Evolutionary conservation across 2,329 filamentous ascomycete genomes (phyloP), one percentile per base, ranked within the genome.

Genomic region (Fonsecaea pugnacius): DNA sequence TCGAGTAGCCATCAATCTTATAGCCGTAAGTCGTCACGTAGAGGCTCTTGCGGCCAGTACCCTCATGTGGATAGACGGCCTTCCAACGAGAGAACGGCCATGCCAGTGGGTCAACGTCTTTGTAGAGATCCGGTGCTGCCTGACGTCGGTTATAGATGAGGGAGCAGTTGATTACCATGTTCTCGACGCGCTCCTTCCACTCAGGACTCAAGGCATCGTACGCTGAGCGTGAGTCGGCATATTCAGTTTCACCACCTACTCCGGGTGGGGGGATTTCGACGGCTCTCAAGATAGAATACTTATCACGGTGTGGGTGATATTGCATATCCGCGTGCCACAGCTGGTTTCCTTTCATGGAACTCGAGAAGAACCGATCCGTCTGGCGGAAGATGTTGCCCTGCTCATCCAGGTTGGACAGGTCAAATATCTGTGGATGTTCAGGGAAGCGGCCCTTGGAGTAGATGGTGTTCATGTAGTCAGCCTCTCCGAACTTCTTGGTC

Each of bases 401-500:
- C n/a, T 57, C 54, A 8, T 57, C 38, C 12, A 57, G 14, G 16
- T 57, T 46, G 32, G 38, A 57, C 2, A 57, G 30, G 54, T 57
- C 54, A 33, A 54, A 54, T 33, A 38, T 38, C 14, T 38, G 36
- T 4, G 36, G 36, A 8, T 7, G 9, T 10, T 51, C 8, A 24
- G 46, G 46, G 16, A 51, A 51, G 46, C 46, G 46, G 1, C 46
- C 30, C 24, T 43, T 38, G 36, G 16, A 14, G 36, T 38, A 4
- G 4, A 38, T 14, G 36, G 36, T 10, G 36, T 9, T 9, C 36
- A 38, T 38, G 36, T 8, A 38, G 30, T 68, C 66, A 21, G 67
- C 30, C 10, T 67, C 61, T 7, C 66, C 66, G 46, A 68, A 64
- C 24, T 51, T 54, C 4, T 58, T 53, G 16, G 64, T 62, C 12